Base-by-base conservation (phyloP, 352 stramenopile species). In the Hyaloperonospora arabidopsidis region DNA sequence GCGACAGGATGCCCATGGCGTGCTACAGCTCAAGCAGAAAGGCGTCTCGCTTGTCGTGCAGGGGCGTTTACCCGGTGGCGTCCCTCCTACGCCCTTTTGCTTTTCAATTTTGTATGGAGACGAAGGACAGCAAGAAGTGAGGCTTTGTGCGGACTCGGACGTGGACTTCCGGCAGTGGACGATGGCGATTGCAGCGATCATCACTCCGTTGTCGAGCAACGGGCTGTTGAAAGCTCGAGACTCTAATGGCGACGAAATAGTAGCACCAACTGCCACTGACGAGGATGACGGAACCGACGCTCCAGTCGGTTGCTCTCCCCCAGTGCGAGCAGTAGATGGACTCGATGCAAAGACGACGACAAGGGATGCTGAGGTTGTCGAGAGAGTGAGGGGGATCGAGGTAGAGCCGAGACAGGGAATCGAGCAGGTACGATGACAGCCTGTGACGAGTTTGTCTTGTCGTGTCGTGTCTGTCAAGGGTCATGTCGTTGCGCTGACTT, bases 21-120 rank as follows among this genome's bases (percentile, higher is more conserved):
- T 63, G 7, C 46, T 89, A 28, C 54, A 63, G 34, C 63, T 91
- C 29, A 68, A 61, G 34, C 55, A 76, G 45, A 45, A 61, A 10
- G 75, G 69, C 6, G 79, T 74, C 7, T 74, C 76, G 34, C 59
- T 91, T 5, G 76, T 87, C 35, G 81, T 89, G 40, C 81, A 87
- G 54, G 79, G 79, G 36, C 76, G 86, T 57, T 45, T 89, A 38
- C 77, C 81, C 14, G 54, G 64, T 8, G 74, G 77, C 38, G 80
- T 84, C n/a, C 81, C 81, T 8, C 81, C 81, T 8, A 87, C 76
- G 12, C 81, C 81, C 11, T 92, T 89, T 62, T 92, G 81, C 57
- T 92, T 92, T 57, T 86, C 72, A 8, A 62, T 88, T 21, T 55
- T 68, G 25, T 8, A 32, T 8, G 25, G 25, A 3, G 63, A 63